phyloP scores from a whole-genome alignment of 257 asterid species.

The Fraxinus cuspidata region DNA sequence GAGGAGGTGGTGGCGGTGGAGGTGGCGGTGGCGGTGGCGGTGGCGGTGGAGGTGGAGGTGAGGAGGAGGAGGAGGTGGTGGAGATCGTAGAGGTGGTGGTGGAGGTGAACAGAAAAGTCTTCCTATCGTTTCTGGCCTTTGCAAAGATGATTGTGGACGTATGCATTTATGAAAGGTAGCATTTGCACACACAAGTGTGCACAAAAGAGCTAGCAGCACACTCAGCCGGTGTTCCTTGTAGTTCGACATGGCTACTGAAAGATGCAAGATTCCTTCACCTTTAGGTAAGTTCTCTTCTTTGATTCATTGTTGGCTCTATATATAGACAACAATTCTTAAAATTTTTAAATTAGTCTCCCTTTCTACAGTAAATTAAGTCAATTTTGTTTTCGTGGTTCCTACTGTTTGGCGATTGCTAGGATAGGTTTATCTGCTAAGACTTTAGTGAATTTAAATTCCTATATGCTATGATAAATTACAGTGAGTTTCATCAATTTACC shows the following conservation, averaged over 20 bases:
- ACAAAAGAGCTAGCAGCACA: neutral
- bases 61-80: neutral
- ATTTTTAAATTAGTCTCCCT: neutral
- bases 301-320: neutral
- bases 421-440: neutral
- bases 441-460: neutral
- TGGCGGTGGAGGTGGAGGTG: neutral
- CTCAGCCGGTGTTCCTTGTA: neutral
- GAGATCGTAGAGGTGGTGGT: neutral
- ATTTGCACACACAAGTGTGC: neutral
- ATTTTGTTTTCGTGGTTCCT: neutral
- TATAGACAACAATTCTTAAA: neutral
- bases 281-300: neutral
- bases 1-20: neutral
- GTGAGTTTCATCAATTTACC: too few species aligned
- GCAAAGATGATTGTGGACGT: neutral
- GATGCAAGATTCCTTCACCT: neutral
- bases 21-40: neutral
- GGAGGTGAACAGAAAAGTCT: neutral
- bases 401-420: neutral
- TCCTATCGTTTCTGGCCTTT: fast-evolving
- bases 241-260: neutral
- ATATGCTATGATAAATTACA: too few species aligned
- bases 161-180: neutral
- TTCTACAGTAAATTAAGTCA: neutral